These are phyloP conservation scores for Luvunga scandens DNA, from an alignment of 345 rosid species.

Conservation along the genomic window DNA sequence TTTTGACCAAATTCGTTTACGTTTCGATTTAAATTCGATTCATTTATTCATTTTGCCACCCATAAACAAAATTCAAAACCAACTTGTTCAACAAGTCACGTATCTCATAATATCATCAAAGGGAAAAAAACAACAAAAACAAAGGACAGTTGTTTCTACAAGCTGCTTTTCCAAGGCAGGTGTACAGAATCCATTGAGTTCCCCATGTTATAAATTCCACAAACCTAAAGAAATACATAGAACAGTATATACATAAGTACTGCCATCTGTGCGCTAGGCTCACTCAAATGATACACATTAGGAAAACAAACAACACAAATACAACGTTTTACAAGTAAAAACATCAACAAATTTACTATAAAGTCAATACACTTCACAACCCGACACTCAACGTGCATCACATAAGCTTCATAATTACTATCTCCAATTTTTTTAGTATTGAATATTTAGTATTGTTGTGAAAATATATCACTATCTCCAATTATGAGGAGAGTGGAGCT, in stretches of 20 bases:
- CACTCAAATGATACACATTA: neutral
- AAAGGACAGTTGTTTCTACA: neutral
- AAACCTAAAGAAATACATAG: neutral
- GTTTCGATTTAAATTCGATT: no score
- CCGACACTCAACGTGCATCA: neutral
- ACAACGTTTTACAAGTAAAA: neutral
- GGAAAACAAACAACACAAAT: neutral
- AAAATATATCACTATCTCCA: no score
- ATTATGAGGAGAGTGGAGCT: no score
- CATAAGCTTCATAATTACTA: neutral
- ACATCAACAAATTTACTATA: neutral
- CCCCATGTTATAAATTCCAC: neutral
- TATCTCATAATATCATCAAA: neutral
- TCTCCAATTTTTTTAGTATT: no score
- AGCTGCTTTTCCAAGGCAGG: neutral
- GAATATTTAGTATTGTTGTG: no score
- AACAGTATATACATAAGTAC: neutral
- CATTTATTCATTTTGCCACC: no score
- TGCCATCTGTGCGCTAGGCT: neutral
- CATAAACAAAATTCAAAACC: neutral
- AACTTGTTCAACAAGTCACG: neutral
- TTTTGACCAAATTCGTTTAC: no score
- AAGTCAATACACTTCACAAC: neutral
- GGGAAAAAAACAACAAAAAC: neutral
- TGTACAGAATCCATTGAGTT: neutral